Conservation (phyloP, 768 basidiomycete species). For the Trametes punicea region DNA sequence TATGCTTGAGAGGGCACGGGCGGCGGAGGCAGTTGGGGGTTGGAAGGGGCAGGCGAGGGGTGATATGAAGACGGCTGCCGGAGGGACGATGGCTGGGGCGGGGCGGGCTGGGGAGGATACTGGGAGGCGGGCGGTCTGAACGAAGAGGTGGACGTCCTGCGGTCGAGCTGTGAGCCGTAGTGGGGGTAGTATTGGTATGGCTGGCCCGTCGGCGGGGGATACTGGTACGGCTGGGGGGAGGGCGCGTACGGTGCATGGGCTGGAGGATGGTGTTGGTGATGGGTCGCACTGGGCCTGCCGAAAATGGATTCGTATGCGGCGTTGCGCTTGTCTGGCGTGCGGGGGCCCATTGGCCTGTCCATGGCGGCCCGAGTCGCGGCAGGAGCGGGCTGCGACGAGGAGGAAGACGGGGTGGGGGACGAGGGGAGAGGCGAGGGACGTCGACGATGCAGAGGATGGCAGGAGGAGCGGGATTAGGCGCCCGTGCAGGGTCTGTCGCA, state of each 20-base stretch:
- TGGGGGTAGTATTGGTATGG: constrained; percentile 27
- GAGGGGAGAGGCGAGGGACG: constrained; percentile 1
- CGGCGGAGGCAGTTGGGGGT: constrained; percentile 23
- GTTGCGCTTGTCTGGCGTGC: constrained; percentile 64
- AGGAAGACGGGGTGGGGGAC: not conserved
- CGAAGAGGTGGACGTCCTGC: constrained; percentile 45
- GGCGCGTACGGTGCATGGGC: constrained; percentile 26
- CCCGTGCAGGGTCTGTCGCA: constrained; percentile 10
- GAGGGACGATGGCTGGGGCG: constrained; percentile 28
- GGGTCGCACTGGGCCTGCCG: constrained; percentile 62
- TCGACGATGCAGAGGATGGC: constrained; percentile 11
- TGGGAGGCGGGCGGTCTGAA: constrained; percentile 33
- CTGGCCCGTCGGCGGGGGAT: constrained; percentile 33
- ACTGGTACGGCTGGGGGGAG: constrained; percentile 38
- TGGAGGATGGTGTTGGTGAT: constrained; percentile 40
- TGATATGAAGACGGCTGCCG: constrained; percentile 40
- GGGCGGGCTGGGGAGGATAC: constrained; percentile 23
- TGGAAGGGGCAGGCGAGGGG: constrained; percentile 27
- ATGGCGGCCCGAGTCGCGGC: constrained; percentile 29
- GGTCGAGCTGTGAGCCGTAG: constrained; percentile 37
- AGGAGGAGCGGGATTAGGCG: constrained; percentile 10
- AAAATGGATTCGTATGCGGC: constrained; percentile 88
- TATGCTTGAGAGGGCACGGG: constrained; percentile 22
- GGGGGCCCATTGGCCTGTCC: constrained; percentile 60
- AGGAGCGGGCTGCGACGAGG: not conserved